Base-by-base conservation (phyloP, 176 grass and related monocot species). In the Oryza nivara region DNA sequence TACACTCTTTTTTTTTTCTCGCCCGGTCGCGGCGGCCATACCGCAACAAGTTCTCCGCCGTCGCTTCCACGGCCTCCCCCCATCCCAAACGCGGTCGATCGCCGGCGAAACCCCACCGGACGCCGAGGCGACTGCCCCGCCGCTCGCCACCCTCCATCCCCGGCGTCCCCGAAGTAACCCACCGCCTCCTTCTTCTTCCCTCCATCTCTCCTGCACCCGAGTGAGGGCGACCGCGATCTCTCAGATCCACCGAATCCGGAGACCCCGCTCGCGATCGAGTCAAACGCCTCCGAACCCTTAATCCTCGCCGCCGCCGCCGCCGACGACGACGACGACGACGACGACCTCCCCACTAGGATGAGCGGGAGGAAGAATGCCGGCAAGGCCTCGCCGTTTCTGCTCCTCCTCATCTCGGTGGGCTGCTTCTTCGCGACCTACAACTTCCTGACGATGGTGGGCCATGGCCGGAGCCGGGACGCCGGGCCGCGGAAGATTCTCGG, bases 361-460 rank as follows among this genome's bases (percentile, higher is more conserved):
- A 70, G 67, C 67, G 94, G 81, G 76, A 86, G 86, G 76, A 91
- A 83, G 80, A 88, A 88, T 61, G 86, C 78, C 72, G 88, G 80
- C 80, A 92, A 78, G 75, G 75, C 83, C 26, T 89, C 96, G 5
- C 52, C 89, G 12, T 89, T 69, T 28, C 41, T 99, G 65, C 87
- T 97, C 68, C 10, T 91, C 28, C 52, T 94, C 47, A 82, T 99
- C 32, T 80, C 88, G 13, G 17, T 94, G 15, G 86, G 86, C 2
- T 90, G 86, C 63, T 96, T 91, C 86, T 76, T 99, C 26, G 88
- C 76, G n/a, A 94, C 93, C 61, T 99, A 99, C 91, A 99, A 96
- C 74, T 88, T 96, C 72, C 68, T 96, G 43, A 90, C 93, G 35
- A 84, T 88, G 86, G 66, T 88, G 30, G 77, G 72, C 47, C 90